A percentile compares a stretch with the other conserved stretches of the same genome.
Conservation (phyloP, 73 alveolate genomes). For the Paraurostyla sp. region DNA sequence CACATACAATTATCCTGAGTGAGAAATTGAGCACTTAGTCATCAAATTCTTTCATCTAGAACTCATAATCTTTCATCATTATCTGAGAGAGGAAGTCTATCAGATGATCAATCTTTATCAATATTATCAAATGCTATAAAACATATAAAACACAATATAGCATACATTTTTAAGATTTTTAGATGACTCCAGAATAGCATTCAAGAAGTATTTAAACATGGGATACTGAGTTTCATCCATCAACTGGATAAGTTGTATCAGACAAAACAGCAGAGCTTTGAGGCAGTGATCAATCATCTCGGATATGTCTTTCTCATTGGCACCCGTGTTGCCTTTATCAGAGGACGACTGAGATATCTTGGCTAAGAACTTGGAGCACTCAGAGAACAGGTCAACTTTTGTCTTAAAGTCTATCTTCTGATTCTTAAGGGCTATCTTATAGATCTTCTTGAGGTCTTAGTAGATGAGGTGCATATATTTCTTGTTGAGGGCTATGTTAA, state of each 20-base stretch:
- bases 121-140: constrained; percentile 3
- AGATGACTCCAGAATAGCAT: constrained; percentile 70
- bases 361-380: constrained; percentile 62
- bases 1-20: constrained; percentile 62
- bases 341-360: constrained; percentile 34
- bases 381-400: constrained; percentile 70
- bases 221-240: constrained; percentile 51
- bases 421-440: constrained; percentile 62
- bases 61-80: constrained; percentile 59
- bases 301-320: background rate
- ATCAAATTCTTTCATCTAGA: constrained; percentile 48
- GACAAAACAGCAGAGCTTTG: constrained; percentile 61
- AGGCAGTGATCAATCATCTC: constrained; percentile 61
- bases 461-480: constrained; percentile 55
- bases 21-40: constrained; percentile 56
- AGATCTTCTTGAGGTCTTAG: constrained; percentile 65
- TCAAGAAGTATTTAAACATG: constrained; percentile 65
- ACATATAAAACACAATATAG: background rate
- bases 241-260: constrained; percentile 40
- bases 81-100: constrained; percentile 38
- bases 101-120: constrained; percentile 47
- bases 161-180: constrained; percentile 61
- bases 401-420: constrained; percentile 72
- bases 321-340: constrained; percentile 12
- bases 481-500: constrained; percentile 70